Percentiles rank a stretch among this genome's conserved stretches.
phyloP scores from a whole-genome alignment of 371 early-diverging fungal genomes.

The Capniomyces stellatus region DNA sequence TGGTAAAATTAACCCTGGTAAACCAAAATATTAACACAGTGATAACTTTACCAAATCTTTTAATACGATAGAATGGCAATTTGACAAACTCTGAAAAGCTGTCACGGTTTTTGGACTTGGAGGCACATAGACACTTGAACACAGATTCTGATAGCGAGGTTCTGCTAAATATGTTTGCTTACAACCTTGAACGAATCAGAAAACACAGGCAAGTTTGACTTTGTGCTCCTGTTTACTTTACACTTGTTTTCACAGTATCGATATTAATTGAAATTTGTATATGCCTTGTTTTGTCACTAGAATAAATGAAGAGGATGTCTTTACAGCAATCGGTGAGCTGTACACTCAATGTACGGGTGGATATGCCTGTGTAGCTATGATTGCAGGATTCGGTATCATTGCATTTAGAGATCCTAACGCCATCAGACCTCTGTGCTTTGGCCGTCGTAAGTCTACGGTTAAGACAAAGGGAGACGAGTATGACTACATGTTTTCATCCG shows the following conservation, averaged over 20 bases:
- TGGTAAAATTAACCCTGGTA: too few species aligned
- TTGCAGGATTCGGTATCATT: slow-evolving; percentile 81
- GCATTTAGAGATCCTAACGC: slow-evolving; percentile 91
- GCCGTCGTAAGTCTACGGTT: slow-evolving; percentile 38
- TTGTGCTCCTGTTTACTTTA: slow-evolving; percentile 7
- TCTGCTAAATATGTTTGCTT: slow-evolving; percentile 86
- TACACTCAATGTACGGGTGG: slow-evolving; percentile 72
- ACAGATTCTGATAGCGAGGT: slow-evolving; percentile 96
- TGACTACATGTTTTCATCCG: slow-evolving; percentile 90
- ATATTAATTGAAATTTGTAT: slow-evolving; percentile 3
- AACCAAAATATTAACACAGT: too few species aligned
- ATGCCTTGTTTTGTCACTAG: slow-evolving; percentile 20
- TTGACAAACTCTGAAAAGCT: slow-evolving; percentile 82
- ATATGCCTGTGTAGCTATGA: slow-evolving; percentile 87
- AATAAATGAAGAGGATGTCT: slow-evolving; percentile 92
- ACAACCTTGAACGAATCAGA: slow-evolving; percentile 77
- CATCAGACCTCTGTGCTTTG: slow-evolving; percentile 84
- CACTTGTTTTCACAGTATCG: slow-evolving; percentile 3
- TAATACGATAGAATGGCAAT: slow-evolving; percentile 70
- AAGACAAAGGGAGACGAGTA: slow-evolving; percentile 13
- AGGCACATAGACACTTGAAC: slow-evolving; percentile 96
- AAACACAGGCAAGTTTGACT: slow-evolving; percentile 40
- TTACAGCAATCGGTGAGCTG: slow-evolving; percentile 69
- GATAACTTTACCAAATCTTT: too few species aligned
- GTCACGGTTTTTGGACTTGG: slow-evolving; percentile 63